These are phyloP conservation scores for Erodium maritimum DNA, from an alignment of 345 rosid species.

Conservation along the genomic window DNA sequence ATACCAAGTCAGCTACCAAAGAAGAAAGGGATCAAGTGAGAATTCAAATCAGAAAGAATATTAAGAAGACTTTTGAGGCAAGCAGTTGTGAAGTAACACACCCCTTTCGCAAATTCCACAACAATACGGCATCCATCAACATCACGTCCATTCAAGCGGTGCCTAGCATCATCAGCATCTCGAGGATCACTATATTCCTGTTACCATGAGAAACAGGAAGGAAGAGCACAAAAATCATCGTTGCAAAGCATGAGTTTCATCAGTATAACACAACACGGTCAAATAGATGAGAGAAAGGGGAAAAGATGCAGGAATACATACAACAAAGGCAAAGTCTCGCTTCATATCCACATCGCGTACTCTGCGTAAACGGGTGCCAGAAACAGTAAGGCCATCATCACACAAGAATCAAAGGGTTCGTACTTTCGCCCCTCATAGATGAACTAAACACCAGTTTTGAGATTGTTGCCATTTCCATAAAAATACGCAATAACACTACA, in stretches of 20 bases:
- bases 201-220: slow-evolving; percentile 11
- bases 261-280: not conserved
- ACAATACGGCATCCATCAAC: slow-evolving; percentile 80
- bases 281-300: not conserved
- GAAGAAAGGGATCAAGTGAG: not conserved
- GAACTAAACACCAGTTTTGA: slow-evolving; percentile 79
- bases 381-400: slow-evolving; percentile 98
- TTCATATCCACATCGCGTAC: slow-evolving; percentile 98
- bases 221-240: slow-evolving; percentile 16
- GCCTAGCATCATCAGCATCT: slow-evolving; percentile 93
- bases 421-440: slow-evolving; percentile 75
- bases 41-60: not conserved
- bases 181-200: slow-evolving; percentile 96
- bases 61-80: not conserved
- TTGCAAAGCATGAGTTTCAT: slow-evolving; percentile 10
- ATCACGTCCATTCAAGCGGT: slow-evolving; percentile 66
- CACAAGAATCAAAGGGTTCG: slow-evolving; percentile 70
- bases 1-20: not conserved
- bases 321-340: slow-evolving; percentile 98
- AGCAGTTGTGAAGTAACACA: slow-evolving; percentile 11
- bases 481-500: slow-evolving; percentile 59
- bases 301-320: slow-evolving; percentile 30
- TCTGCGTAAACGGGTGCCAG: slow-evolving; percentile 95
- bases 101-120: slow-evolving; percentile 91
- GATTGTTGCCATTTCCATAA: slow-evolving; percentile 75